These are phyloP conservation scores for Lepiota venenata DNA, from an alignment of 768 basidiomycete species.

Conservation along the genomic window DNA sequence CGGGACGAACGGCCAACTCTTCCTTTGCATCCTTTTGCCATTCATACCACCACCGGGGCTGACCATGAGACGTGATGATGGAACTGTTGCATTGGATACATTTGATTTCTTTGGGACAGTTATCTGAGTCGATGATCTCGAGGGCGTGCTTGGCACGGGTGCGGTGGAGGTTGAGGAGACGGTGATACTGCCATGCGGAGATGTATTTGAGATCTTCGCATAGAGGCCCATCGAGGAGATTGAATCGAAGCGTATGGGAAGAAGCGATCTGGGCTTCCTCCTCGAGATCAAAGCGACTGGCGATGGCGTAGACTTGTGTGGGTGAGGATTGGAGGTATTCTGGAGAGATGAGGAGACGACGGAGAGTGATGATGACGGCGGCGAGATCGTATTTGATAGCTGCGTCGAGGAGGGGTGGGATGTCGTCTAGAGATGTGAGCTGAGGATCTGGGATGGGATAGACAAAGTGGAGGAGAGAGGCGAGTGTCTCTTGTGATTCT, in stretches of 20 bases:
- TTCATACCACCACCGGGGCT: slow-evolving; percentile 69
- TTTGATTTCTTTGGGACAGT: slow-evolving; percentile 42
- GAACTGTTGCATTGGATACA: slow-evolving; percentile 69
- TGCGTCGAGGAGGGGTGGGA: slow-evolving; percentile 45
- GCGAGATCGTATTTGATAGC: slow-evolving; percentile 66
- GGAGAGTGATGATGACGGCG: slow-evolving; percentile 43
- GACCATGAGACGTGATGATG: slow-evolving; percentile 35
- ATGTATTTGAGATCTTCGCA: slow-evolving; percentile 64
- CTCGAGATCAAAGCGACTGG: slow-evolving; percentile 60
- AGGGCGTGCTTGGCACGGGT: slow-evolving; percentile 47
- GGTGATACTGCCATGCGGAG: slow-evolving; percentile 65
- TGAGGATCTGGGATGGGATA: slow-evolving; percentile 59
- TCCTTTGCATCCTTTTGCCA: slow-evolving; percentile 54
- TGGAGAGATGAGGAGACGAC: slow-evolving; percentile 46
- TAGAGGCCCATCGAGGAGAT: slow-evolving; percentile 54
- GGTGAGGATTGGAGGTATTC: slow-evolving; percentile 46
- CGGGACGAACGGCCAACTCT: slow-evolving; percentile 55
- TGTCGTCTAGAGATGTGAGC: slow-evolving; percentile 49
- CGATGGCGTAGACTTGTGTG: slow-evolving; percentile 67
- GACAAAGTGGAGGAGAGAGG: slow-evolving; percentile 52
- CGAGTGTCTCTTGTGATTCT: slow-evolving; percentile 43
- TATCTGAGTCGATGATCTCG: slow-evolving; percentile 35
- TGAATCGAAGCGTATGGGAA: slow-evolving; percentile 46
- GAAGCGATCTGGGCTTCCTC: slow-evolving; percentile 64
- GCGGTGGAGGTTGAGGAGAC: slow-evolving; percentile 57